phyloP scores from a whole-genome alignment of 345 rosid genomes.

The Lenwebbia sp. region DNA sequence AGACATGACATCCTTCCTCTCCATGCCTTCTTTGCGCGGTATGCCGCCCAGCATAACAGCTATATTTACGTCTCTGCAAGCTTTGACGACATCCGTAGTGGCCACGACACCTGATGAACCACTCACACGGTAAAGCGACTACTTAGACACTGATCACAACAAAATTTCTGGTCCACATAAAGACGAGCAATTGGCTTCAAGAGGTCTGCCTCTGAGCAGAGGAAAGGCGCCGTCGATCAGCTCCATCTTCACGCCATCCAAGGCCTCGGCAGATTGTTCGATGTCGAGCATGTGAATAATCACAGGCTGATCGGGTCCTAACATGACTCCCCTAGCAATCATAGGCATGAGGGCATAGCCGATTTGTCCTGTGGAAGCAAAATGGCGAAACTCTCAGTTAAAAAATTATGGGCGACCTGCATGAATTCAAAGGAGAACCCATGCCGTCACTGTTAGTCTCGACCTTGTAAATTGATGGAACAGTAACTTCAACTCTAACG shows the following conservation, averaged over 20 bases:
- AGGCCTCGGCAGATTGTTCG: slow-evolving; percentile 46
- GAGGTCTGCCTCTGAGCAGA: slow-evolving; percentile 39
- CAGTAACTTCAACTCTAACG: not conserved
- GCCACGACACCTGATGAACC: slow-evolving; percentile 43
- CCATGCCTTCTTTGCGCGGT: slow-evolving; percentile 62
- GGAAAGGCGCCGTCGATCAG: slow-evolving; percentile 76
- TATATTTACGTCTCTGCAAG: slow-evolving; percentile 56
- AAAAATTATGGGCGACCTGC: not conserved
- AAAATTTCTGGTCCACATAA: not conserved
- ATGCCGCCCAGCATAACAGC: slow-evolving; percentile 69
- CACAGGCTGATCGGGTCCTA: slow-evolving; percentile 77
- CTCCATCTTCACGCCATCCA: slow-evolving; percentile 74
- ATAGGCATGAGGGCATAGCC: slow-evolving; percentile 81
- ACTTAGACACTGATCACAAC: not conserved
- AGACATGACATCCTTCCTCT: slow-evolving; percentile 69
- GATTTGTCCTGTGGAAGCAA: slow-evolving; percentile 51
- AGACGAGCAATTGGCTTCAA: not conserved
- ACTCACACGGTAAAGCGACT: not conserved
- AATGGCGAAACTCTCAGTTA: not conserved
- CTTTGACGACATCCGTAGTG: slow-evolving; percentile 58
- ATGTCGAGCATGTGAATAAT: slow-evolving; percentile 78
- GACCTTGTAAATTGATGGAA: not conserved
- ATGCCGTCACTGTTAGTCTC: not conserved
- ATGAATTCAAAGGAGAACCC: not conserved
- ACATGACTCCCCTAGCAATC: slow-evolving; percentile 75